Base-by-base conservation (phyloP, 306 rosid genomes). In the Castanea mollissima region DNA sequence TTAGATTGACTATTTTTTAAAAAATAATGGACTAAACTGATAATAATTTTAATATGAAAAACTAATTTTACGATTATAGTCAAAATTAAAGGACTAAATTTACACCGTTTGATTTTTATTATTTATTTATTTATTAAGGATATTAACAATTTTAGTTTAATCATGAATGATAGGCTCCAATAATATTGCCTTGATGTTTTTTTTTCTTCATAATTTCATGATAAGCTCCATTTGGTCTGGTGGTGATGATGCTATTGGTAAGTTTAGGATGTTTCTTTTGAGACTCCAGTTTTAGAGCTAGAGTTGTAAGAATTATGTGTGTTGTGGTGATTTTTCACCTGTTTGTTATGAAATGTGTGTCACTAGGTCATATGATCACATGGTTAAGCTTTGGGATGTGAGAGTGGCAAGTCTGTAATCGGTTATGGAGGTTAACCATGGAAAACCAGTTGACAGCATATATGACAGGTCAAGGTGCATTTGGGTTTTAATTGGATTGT, bases 291-390 rank as follows among this genome's bases (percentile, higher is more conserved):
- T 1, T 56, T 73, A 2, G 87, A 89, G 4, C 83, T 62, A 12
- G 4, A 94, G 94, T 32, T 97, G 93, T 76, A 88, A 83, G 84
- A 97, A 95, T 76, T 92, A 93, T 57, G 96, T 93, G 12, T 79
- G 94, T 71, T 86, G 94, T 76, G 99, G 99, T 19, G 98, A 92
- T 57, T 93, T 90, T 31, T 93, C 98, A 1, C 97, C 93, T 0
- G 87, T 82, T 21, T 84, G 80, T 21, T 25, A 76, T 25, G 94
- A 91, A 49, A 78, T 79, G 84, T 90, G 93, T 41, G 35, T 91
- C 58, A 90, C 94, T 1, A 96, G 99, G 1, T 95, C 99, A 1
- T 95, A 95, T 55, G 99, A 95, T 80, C 96, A 95, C 73, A 78
- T 90, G 0, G 98, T 93, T 44, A 91, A 87, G 86, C 94, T 94